Evolutionary conservation across 1,284 basidiomycete genomes (phyloP), one percentile per base, ranked within the genome.

Genomic region (Quambalaria eucalypti): DNA sequence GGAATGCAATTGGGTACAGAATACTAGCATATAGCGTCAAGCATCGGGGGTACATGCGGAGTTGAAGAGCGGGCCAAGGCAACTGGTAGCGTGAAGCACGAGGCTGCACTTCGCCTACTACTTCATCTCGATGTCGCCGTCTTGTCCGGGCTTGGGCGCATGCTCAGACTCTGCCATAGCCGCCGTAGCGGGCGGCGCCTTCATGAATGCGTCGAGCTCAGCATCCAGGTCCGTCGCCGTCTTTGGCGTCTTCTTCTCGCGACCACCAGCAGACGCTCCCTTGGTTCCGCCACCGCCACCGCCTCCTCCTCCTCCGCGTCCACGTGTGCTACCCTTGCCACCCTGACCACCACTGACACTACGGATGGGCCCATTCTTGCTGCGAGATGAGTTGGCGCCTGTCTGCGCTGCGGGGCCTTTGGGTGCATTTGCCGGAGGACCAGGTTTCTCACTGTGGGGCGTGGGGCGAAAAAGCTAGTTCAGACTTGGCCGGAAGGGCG

Each of bases 171-270:
- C 36, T n/a, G 47, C 39, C 33, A 40, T 14, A 7, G 26, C 42
- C 25, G 12, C 25, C 16, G 16, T 39, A 39, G 33, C 25, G 10
- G 59, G 52, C 2, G 68, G 60, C 6, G 60, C 44, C 36, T 68
- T 72, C 88, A 93, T 90, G 77, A 92, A 95, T 1, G 85, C 84
- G 65, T 95, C 91, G 60, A 96, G 77, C 78, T 96, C 90, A 71
- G 83, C 85, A 77, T 96, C 92, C 54, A 96, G 78, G 64, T 95
- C 89, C 53, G 84, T 87, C 4, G 83, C 85, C 7, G 87, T 89
- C 71, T 87, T 63, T 7, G 61, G 78, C 1, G 79, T 78, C 52
- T 72, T 73, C 56, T 61, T 65, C 28, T 61, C 62, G 25, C 54
- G 25, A 12, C 36, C 50, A 14, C 48, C 38, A 4, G 19, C 28